A percentile compares a stretch with the other conserved stretches of the same genome.
phyloP scores from a whole-genome alignment of 1,284 basidiomycete species.

The Papiliotrema fonsecae region DNA sequence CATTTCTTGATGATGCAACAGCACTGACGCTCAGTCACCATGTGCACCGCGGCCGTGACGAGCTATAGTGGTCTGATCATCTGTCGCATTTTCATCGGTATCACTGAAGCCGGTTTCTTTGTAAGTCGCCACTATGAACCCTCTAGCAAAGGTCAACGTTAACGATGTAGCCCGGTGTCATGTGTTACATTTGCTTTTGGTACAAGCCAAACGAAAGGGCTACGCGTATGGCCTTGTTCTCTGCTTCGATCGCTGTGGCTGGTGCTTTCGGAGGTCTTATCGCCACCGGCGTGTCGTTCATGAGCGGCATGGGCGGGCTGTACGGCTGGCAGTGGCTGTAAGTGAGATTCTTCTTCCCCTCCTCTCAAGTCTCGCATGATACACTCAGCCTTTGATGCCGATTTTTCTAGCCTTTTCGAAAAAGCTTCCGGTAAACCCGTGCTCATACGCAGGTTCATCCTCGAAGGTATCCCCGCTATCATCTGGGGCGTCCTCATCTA shows the following conservation, averaged over 20 bases:
- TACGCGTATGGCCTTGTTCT: conserved; percentile 29
- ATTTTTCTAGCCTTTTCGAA: too few relatives aligned
- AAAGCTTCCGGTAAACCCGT: neutral
- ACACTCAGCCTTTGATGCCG: too few relatives aligned
- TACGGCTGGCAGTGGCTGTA: conserved; percentile 36
- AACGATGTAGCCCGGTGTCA: conserved; percentile 18
- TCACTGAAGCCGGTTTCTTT: conserved; percentile 54
- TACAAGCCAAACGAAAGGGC: conserved; percentile 25
- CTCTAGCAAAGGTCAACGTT: neutral
- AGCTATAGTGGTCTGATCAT: conserved; percentile 50
- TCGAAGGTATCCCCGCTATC: conserved; percentile 53
- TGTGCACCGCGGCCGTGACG: conserved; percentile 52
- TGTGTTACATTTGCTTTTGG: conserved; percentile 27
- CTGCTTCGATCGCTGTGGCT: conserved; percentile 25
- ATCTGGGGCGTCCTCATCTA: conserved; percentile 47
- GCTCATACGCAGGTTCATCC: conserved; percentile 42
- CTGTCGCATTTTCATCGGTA: conserved; percentile 52
- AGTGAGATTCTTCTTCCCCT: too few relatives aligned
- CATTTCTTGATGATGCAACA: too few relatives aligned
- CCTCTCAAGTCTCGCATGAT: neutral
- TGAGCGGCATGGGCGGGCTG: conserved; percentile 23
- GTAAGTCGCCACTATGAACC: conserved; percentile 13
- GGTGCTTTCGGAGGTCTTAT: conserved; percentile 32
- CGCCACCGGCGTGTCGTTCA: conserved; percentile 29
- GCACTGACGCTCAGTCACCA: conserved; percentile 44